Evolutionary conservation across 352 stramenopile species (phyloP).

Genomic region (Phytopythium vexans): DNA sequence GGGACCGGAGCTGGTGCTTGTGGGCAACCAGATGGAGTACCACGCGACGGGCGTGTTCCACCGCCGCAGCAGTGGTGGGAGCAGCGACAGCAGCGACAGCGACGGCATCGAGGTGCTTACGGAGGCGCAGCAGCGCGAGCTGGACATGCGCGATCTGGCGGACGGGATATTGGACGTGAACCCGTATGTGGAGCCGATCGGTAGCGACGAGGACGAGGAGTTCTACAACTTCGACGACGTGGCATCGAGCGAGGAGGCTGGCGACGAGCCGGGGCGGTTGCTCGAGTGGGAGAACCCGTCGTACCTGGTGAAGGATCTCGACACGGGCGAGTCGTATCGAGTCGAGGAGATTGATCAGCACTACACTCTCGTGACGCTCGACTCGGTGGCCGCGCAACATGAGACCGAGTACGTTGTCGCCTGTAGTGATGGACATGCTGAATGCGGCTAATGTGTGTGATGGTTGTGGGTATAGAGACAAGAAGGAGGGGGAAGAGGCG

Average conservation of each 20-base stretch:
- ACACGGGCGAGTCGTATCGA: constrained; percentile 73
- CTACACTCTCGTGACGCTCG: constrained; percentile 72
- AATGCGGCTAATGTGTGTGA: constrained; percentile 2
- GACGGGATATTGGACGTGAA: constrained; percentile 41
- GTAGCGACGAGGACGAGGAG: constrained; percentile 17
- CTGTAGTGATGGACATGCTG: neutral
- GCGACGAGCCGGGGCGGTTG: constrained; percentile 19
- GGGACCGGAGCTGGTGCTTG: neutral
- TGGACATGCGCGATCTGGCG: constrained; percentile 24
- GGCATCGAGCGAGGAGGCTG: constrained; percentile 15
- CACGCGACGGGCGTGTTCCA: neutral
- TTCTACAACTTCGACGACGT: constrained; percentile 30
- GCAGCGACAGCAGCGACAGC: constrained; percentile 22
- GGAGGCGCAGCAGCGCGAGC: constrained; percentile 20
- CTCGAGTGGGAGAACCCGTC: constrained; percentile 74
- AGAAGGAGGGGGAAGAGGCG: constrained; percentile 21
- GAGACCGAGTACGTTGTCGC: constrained; percentile 39
- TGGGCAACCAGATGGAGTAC: constrained; percentile 4
- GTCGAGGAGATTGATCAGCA: constrained; percentile 85
- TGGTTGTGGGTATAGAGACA: constrained; percentile 14
- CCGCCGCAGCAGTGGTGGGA: neutral
- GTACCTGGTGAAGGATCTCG: constrained; percentile 80
- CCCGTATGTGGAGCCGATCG: constrained; percentile 43
- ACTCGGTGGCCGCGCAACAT: constrained; percentile 58
- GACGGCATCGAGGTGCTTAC: constrained; percentile 10